These are phyloP conservation scores for Melaleuca alternifolia DNA, from an alignment of 345 rosid species.

Conservation along the genomic window DNA sequence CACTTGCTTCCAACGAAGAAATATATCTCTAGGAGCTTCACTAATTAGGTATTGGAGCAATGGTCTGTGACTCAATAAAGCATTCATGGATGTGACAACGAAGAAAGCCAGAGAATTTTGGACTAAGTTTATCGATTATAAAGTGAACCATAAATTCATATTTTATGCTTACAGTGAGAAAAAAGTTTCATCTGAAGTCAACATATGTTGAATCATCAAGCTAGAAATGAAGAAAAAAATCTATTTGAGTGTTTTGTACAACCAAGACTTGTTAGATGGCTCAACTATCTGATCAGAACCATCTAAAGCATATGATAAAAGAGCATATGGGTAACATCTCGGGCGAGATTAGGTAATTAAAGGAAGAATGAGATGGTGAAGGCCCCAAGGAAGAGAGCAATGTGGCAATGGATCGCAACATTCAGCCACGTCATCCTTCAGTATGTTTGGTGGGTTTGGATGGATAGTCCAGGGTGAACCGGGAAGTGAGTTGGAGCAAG, in stretches of 20 bases:
- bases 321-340: neutral
- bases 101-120: neutral
- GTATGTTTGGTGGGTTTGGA: constrained; percentile 49
- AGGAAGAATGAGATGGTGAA: neutral
- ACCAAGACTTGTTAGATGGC: neutral
- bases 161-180: neutral
- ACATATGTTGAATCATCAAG: neutral
- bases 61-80: neutral
- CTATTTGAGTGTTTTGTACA: neutral
- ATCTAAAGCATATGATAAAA: neutral
- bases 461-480: constrained; percentile 43
- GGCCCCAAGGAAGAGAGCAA: neutral
- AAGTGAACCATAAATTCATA: neutral
- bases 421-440: neutral
- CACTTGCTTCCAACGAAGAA: neutral
- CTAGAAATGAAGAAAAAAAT: neutral
- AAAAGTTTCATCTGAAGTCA: neutral
- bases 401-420: no score
- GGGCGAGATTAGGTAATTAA: neutral
- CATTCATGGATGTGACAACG: neutral
- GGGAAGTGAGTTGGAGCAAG: constrained; percentile 33
- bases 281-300: neutral
- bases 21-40: neutral
- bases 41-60: neutral
- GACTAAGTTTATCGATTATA: neutral